Base-by-base conservation (phyloP, 225 moss, liverwort and hornwort genomes). In the Asterella californica region DNA sequence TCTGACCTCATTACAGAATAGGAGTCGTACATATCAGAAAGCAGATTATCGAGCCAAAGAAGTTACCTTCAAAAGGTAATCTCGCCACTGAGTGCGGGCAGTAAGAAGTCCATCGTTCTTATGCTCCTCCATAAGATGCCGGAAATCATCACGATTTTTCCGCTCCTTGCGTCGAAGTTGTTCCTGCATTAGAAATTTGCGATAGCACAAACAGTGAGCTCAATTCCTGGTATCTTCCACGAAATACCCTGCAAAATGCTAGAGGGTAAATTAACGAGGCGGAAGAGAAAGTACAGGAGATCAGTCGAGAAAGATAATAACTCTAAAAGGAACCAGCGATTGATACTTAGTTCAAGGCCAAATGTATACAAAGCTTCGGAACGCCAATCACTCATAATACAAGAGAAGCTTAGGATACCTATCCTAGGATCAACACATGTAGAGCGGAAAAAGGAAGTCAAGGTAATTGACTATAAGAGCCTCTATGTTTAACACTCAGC, bases 121-220 rank as follows among this genome's bases (percentile, higher is more conserved):
- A 79, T 99, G 92, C 82, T 95, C 99, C 52, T 93, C 93, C 99
- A 99, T 99, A 84, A 99, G 74, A 81, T 86, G 91, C 60, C 95
- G 91, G 64, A 99, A 95, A 72, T 99, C 99, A 85, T 99, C 99
- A 33, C 99, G 95, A 82, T 95, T 88, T 84, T 90, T 99, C 14
- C 99, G 91, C 84, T 99, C 95, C 84, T 90, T 99, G 65, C 99
- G 95, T 15, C 99, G 92, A 30, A 92, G 81, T 92, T 95, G 99
- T 87, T 99, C 99, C 97, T 97, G 60, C 50, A 83, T 66, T 2
- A 46, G 32, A 83, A 69, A 63, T 12, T 3, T 36, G n/a, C 25
- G 62, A n/a, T 10, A n/a, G 25, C 62, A 62, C 62, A 10, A n/a
- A 62, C 25, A 74, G 42, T 42, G 42, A 42, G 64, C 64, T 24